phyloP scores from a whole-genome alignment of 768 basidiomycete genomes.

The Collybiopsis luxurians region DNA sequence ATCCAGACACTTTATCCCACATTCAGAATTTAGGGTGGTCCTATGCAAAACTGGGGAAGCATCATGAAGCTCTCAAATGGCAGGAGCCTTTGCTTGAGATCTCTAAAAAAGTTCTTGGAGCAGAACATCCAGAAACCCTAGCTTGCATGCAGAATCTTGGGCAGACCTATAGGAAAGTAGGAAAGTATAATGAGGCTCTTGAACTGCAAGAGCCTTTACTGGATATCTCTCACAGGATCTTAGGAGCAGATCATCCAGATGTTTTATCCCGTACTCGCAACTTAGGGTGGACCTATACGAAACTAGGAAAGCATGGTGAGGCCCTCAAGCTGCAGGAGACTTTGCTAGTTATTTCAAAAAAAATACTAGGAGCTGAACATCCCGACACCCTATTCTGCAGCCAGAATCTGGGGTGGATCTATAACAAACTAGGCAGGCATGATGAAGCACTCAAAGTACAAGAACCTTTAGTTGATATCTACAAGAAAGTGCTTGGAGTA shows the following conservation, averaged over 20 bases:
- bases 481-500: too few species aligned
- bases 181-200: background rate
- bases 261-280: background rate
- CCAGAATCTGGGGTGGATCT: background rate
- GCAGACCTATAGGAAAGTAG: background rate
- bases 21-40: background rate
- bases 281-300: background rate
- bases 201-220: background rate
- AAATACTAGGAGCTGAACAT: background rate
- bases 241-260: background rate
- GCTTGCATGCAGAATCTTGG: background rate
- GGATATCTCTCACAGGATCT: background rate
- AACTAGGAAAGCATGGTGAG: background rate
- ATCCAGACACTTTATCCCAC: background rate
- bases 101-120: background rate
- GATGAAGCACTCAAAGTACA: too few species aligned
- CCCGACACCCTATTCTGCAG: background rate
- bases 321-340: background rate
- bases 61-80: background rate
- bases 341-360: background rate
- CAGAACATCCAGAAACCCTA: slow-evolving; percentile 5
- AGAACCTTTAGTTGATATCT: too few species aligned
- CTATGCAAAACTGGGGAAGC: background rate
- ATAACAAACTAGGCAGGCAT: too few species aligned
- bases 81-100: background rate